Conservation (phyloP, 495 filamentous ascomycete genomes). For the Polyplosphaeria fusca region DNA sequence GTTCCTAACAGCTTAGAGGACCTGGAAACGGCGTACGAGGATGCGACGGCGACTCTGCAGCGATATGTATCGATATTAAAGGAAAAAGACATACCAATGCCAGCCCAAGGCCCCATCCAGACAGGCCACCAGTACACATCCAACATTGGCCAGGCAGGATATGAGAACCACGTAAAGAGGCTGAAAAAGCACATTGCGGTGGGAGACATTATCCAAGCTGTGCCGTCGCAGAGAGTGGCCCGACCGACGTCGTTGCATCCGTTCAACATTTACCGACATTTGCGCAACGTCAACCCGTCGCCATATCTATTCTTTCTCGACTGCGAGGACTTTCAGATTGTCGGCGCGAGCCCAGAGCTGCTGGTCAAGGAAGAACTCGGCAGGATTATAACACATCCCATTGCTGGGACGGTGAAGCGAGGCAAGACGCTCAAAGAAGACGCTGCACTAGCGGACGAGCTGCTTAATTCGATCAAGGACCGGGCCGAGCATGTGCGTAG, state of each 20-base stretch:
- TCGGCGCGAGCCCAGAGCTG: constrained; percentile 90
- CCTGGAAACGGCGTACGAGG: constrained; percentile 60
- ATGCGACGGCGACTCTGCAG: constrained; percentile 60
- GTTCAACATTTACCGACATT: constrained; percentile 96
- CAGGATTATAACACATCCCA: constrained; percentile 92
- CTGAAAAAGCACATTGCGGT: constrained; percentile 84
- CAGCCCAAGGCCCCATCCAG: constrained; percentile 68
- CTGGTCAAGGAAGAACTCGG: constrained; percentile 86
- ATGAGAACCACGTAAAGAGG: constrained; percentile 75
- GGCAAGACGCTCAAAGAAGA: constrained; percentile 80
- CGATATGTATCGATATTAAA: constrained; percentile 66
- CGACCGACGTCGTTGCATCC: constrained; percentile 87
- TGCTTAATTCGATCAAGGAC: constrained; percentile 81
- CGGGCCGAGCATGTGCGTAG: constrained; percentile 70
- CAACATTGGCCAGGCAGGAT: constrained; percentile 85
- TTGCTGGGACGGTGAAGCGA: constrained; percentile 89
- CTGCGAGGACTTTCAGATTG: constrained; percentile 87
- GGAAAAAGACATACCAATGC: constrained; percentile 70
- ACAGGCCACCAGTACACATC: constrained; percentile 77
- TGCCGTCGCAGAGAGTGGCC: constrained; percentile 89
- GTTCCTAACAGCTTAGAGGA: constrained; percentile 58
- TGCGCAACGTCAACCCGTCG: constrained; percentile 91
- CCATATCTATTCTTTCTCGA: constrained; percentile 96
- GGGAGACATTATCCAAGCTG: constrained; percentile 96
- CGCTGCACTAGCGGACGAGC: constrained; percentile 69